Conservation (phyloP, 1,284 basidiomycete genomes). For the Malassezia cuniculi region DNA sequence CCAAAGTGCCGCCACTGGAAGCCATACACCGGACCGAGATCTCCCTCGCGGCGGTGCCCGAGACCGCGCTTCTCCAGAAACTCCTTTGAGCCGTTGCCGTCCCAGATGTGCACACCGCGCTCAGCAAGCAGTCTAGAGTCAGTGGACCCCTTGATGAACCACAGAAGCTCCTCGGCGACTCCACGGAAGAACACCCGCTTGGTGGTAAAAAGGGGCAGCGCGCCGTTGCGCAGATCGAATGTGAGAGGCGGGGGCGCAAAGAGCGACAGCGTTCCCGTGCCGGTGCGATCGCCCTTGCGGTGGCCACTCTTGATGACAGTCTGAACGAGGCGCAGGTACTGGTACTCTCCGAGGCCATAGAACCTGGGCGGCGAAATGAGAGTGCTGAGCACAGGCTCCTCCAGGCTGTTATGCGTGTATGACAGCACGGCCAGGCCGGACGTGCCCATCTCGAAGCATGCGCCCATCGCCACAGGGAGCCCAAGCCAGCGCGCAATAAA, state of each 20-base stretch:
- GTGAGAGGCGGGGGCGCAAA: slow-evolving; percentile 38
- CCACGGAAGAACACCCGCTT: slow-evolving; percentile 86
- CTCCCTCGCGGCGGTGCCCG: slow-evolving; percentile 70
- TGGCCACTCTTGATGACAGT: slow-evolving; percentile 33
- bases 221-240: slow-evolving; percentile 26
- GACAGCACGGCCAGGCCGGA: slow-evolving; percentile 38
- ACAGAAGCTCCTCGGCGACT: slow-evolving; percentile 84
- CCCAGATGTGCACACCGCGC: slow-evolving; percentile 93
- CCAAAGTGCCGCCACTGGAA: slow-evolving; percentile 99
- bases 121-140: slow-evolving; percentile 64
- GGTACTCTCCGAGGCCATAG: slow-evolving; percentile 23
- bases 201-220: slow-evolving; percentile 78
- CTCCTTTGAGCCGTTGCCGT: slow-evolving; percentile 78
- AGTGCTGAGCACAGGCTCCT: slow-evolving; percentile 35
- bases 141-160: slow-evolving; percentile 80
- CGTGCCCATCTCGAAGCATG: slow-evolving; percentile 36
- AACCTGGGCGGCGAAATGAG: slow-evolving; percentile 27
- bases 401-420: slow-evolving; percentile 36
- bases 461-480: slow-evolving; percentile 26
- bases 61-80: slow-evolving; percentile 77
- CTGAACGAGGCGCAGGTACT: slow-evolving; percentile 37
- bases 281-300: slow-evolving; percentile 32
- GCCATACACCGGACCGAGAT: slow-evolving; percentile 90
- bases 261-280: slow-evolving; percentile 37
- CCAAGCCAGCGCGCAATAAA: slow-evolving; percentile 40